phyloP scores from a whole-genome alignment of 1,284 basidiomycete species.

The Hypsizygus ulmarius region DNA sequence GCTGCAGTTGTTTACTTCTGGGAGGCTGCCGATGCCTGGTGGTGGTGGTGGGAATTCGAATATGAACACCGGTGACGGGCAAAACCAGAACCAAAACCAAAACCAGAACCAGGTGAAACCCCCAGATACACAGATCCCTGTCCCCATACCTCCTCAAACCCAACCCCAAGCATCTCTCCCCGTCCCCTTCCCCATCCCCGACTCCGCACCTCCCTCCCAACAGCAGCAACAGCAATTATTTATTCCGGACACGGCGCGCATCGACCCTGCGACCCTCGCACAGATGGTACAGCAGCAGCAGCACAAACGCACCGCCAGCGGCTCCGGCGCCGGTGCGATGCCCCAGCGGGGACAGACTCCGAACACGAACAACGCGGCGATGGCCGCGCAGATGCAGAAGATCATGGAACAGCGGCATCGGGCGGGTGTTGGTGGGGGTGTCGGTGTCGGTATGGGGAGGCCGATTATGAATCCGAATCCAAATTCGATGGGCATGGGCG shows the following conservation, averaged over 20 bases:
- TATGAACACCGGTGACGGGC: not conserved
- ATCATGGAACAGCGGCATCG: slow-evolving; percentile 41
- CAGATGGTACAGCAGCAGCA: slow-evolving; percentile 45
- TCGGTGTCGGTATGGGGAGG: not conserved
- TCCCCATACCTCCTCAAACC: not conserved
- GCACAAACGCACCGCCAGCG: slow-evolving; percentile 26
- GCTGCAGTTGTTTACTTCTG: no score
- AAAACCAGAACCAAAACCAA: slow-evolving; percentile 8
- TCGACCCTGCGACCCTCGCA: slow-evolving; percentile 17
- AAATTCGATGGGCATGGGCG: no score
- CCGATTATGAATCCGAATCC: no score
- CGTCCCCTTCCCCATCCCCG: not conserved
- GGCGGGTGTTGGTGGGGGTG: not conserved
- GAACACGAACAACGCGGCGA: not conserved
- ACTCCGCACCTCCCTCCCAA: slow-evolving; percentile 1
- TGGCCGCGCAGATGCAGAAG: slow-evolving; percentile 52
- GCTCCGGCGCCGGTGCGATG: slow-evolving; percentile 4
- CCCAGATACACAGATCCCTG: not conserved
- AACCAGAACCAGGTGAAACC: slow-evolving; percentile 1
- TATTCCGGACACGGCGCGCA: not conserved
- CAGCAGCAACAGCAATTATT: not conserved
- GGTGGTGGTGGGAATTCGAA: no score
- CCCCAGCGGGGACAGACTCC: no score
- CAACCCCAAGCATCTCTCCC: slow-evolving; percentile 2
- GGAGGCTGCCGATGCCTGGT: no score